Evolutionary conservation across 2,329 filamentous ascomycete species (phyloP).

Genomic region (Laburnicola sp.): DNA sequence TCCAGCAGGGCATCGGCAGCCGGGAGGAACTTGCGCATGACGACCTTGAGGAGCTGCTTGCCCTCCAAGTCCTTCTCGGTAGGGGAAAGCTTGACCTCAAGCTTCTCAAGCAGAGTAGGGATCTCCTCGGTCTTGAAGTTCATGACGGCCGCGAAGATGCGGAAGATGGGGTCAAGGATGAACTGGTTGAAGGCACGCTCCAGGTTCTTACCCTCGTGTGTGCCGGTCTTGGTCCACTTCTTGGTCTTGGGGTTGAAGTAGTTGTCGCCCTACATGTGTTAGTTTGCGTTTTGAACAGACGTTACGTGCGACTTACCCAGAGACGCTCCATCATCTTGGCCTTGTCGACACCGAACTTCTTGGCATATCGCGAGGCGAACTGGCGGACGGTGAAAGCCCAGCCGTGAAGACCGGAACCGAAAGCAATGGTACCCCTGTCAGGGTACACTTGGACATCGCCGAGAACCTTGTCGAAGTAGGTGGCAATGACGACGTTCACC

Average conservation of each 20-base stretch:
- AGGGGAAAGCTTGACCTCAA: slow-evolving; percentile 82
- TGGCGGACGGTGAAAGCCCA: slow-evolving; percentile 99
- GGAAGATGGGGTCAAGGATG: slow-evolving; percentile 99
- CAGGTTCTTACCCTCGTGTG: slow-evolving; percentile 80
- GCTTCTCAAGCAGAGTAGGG: slow-evolving; percentile 81
- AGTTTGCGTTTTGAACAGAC: slow-evolving; percentile 23
- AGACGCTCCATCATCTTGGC: slow-evolving; percentile 99
- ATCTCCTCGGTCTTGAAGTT: slow-evolving; percentile 99
- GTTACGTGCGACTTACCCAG: slow-evolving; percentile 66
- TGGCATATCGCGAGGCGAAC: slow-evolving; percentile 93
- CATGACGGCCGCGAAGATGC: slow-evolving; percentile 94
- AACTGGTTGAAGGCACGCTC: slow-evolving; percentile 99
- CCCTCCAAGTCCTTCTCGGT: slow-evolving; percentile 94
- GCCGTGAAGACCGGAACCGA: slow-evolving; percentile 99
- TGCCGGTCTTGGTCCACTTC: slow-evolving; percentile 95
- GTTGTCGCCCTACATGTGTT: slow-evolving; percentile 73
- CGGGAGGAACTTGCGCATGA: slow-evolving; percentile 99
- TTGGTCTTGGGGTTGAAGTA: slow-evolving; percentile 99
- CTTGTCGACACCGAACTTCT: slow-evolving; percentile 99
- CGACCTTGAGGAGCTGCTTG: slow-evolving; percentile 95
- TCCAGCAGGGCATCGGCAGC: slow-evolving; percentile 97
- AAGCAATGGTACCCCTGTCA: slow-evolving; percentile 95
- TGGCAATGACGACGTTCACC: slow-evolving; percentile 99
- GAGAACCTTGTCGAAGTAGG: slow-evolving; percentile 94
- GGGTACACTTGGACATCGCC: slow-evolving; percentile 99